Evolutionary conservation across 257 asterid species (phyloP), one percentile per base, ranked within the genome.

Genomic region (Solanum arcanum): DNA sequence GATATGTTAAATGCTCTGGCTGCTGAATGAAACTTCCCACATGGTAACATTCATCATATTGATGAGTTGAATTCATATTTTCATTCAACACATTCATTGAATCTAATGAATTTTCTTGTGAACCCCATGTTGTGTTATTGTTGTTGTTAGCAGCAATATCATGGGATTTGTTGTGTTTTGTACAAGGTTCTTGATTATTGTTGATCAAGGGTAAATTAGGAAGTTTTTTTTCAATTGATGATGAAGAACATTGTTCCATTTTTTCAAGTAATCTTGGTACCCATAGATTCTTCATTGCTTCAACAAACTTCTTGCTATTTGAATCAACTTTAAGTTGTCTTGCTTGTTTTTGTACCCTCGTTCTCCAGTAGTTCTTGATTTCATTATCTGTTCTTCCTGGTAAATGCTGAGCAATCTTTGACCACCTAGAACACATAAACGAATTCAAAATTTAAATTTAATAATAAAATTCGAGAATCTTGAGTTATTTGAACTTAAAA

Each of bases 371-470:
- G 16, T 95, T 96, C 91, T 96, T 96, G 78, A 96, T 95, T 82
- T 96, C 98, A 5, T 96, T 96, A 35, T 96, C 98, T 0, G 98
- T 96, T 85, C 98, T 93, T 77, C 99, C 98, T 0, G 98, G 98
- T 20, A 96, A 86, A 90, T 93, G 91, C 59, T 91, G 96, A 1
- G 99, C 98, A 5, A 96, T 96, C 88, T 91, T 95, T 6, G 99
- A 94, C 99, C 99, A 96, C 90, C 99, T 96, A 72, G 3, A 84
- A 31, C 0, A 27, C 3, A 66, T 2, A 46, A 14, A 15, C n/a
- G 0, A 0, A 31, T 21, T 69, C 13, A 69, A 1, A 3, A 68
- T 14, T 59, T 13, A 15, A 52, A 41, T 49, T 66, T 27, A 3
- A 14, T 72, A 21, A 27, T 29, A 85, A 31, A 31, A 31, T 6